Evolutionary conservation across 371 early-diverging fungal genomes (phyloP), one percentile per base, ranked within the genome.

Genomic region (Mucor plumbeus): DNA sequence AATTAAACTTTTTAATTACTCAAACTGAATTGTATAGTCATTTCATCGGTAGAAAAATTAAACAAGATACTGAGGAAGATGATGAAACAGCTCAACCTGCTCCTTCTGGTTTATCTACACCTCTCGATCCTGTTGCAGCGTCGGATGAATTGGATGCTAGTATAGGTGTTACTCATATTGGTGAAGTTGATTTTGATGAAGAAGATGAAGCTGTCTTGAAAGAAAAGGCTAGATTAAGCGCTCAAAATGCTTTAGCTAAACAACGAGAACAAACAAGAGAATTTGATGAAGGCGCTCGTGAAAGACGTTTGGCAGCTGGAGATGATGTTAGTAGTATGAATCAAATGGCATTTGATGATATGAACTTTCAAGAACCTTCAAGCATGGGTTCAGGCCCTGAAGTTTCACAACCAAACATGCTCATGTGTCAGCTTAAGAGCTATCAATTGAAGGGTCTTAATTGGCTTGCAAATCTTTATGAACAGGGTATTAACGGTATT

Each of bases 381-480:
- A 91, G 90, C 69, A 86, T 93, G 88, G 87, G 88, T 13, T 84
- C 87, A 3, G 87, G 82, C 6, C 76, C 85, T 11, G 92, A 92
- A 66, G 87, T 93, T 53, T 76, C 87, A 41, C 96, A 97, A 76
- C 97, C 97, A 14, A 85, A 81, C 34, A 93, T 97, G 88, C 83
- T 98, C 36, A 93, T 92, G 83, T 93, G 94, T 69, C 87, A 90
- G 68, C 85, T 99, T 13, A 97, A 95, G 74, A 88, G 91, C 44
- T 97, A 99, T 77, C 99, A 99, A 79, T 79, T 99, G 56, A 95
- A 98, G 80, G 99, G 99, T 21, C 86, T 99, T 31, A 97, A 96
- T 76, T 99, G 99, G 99, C 88, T 99, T 15, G 93, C 94, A 31
- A 96, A 94, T 75, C 78, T 98, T 74, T 97, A 97, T 72, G 95